Evolutionary conservation across 768 basidiomycete genomes (phyloP).

Genomic region (Pisolithus marmoratus): DNA sequence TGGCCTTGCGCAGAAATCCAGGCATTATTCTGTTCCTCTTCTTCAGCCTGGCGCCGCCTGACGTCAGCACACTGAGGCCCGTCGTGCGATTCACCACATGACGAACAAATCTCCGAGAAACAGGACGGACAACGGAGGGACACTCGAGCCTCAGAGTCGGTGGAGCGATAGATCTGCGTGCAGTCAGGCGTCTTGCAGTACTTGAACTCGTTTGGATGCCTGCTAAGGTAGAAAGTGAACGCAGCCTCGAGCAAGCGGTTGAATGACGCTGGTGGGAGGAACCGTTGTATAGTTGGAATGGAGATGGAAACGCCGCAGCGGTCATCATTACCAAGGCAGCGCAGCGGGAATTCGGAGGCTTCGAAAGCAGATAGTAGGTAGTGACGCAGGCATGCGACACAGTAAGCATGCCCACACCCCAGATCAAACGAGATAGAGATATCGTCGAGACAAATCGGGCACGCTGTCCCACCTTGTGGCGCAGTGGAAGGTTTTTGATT

Average conservation of each 20-base stretch:
- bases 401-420: conserved; percentile 63
- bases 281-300: conserved; percentile 41
- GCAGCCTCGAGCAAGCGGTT: conserved; percentile 51
- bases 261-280: conserved; percentile 50
- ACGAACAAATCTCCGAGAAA: conserved; percentile 55
- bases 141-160: conserved; percentile 30
- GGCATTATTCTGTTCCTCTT: conserved; percentile 19
- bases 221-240: conserved; percentile 51
- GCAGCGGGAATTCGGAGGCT: conserved; percentile 56
- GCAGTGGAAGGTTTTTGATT: background rate
- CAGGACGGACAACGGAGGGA: conserved; percentile 64
- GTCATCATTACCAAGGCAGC: conserved; percentile 61
- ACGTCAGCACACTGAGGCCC: conserved; percentile 52
- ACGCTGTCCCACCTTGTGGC: conserved; percentile 14
- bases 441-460: conserved; percentile 51
- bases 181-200: conserved; percentile 81
- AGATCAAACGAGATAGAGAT: conserved; percentile 41
- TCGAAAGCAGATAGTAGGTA: conserved; percentile 55
- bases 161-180: conserved; percentile 60
- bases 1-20: conserved; percentile 53
- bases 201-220: conserved; percentile 54
- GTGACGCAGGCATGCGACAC: conserved; percentile 50
- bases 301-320: conserved; percentile 52
- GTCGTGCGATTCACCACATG: conserved; percentile 58
- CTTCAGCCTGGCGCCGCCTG: conserved; percentile 17